Evolutionary conservation across 768 basidiomycete species (phyloP), one percentile per base, ranked within the genome.

Genomic region (Pleurotus citrinopileatus): DNA sequence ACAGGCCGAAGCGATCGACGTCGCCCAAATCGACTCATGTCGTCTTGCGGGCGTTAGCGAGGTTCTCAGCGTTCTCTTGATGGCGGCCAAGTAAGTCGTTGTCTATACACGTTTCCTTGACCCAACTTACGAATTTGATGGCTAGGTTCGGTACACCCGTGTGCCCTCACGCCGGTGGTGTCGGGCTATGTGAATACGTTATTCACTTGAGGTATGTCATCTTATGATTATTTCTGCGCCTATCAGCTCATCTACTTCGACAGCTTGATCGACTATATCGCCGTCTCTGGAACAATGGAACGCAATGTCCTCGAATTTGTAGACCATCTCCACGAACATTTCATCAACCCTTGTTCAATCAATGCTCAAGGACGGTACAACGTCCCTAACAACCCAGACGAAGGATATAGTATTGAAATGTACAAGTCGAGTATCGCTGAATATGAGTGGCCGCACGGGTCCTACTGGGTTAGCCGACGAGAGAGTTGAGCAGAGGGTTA

Each of bases 351-450:
- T 2, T 91, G 90, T 62, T 88, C 91, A 15, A 92, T 98, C 73
- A 97, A 95, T 70, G 57, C 70, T 1, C 78, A 78, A 13, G 95
- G 94, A 36, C 77, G 92, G 36, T 98, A 97, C 70, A 94, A 94
- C 61, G 89, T 95, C 3, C 94, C 94, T 0, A 71, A 61, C 54
- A 82, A 89, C 60, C 75, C 89, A 0, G 69, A 77, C 15, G 93
- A 91, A 61, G 94, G 94, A 1, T 93, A 94, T 70, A 87, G 92
- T 60, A 95, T 97, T 65, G 89, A 95, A 72, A 94, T 98, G 86
- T 78, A 83, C 65, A 80, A 84, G 59, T 65, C 81, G 51, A 91
- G 90, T 59, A 92, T 96, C 61, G 82, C 80, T 10, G 83, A 89
- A 61, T 98, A 80, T 65, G 84, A 90, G 63, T 98, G 84, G 84